Percentiles rank a stretch among this genome's conserved stretches.
These are phyloP conservation scores for Chaetothyriales sp. DNA, from an alignment of 2,329 filamentous ascomycete genomes.

Conservation along the genomic window DNA sequence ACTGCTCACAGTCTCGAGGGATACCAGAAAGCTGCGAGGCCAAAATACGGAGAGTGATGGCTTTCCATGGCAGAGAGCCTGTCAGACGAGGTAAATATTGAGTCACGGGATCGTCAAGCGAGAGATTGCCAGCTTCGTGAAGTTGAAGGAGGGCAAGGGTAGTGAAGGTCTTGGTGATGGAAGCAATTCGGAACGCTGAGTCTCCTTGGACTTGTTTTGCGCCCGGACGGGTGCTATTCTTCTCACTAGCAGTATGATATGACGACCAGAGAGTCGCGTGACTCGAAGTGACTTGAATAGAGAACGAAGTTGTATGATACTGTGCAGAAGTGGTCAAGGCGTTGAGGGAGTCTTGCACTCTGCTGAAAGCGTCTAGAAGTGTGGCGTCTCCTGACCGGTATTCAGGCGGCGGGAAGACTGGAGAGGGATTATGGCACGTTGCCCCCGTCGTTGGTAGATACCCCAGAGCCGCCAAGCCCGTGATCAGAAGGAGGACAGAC, in stretches of 20 bases:
- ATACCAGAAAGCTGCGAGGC: constrained; percentile 20
- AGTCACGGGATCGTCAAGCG: constrained; percentile 18
- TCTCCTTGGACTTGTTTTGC: constrained; percentile 12
- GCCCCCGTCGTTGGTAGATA: not conserved
- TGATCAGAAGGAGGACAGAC: no score
- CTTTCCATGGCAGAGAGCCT: constrained; percentile 16
- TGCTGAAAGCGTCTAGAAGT: constrained; percentile 4
- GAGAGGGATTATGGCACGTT: constrained; percentile 8
- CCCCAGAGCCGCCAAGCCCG: no score
- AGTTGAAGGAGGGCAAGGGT: constrained; percentile 19
- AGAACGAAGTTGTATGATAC: constrained; percentile 15
- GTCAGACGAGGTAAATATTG: constrained; percentile 14
- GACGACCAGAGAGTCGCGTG: constrained; percentile 8
- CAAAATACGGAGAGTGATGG: constrained; percentile 19
- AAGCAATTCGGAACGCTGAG: constrained; percentile 19
- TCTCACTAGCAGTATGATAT: constrained; percentile 13
- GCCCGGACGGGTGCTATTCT: constrained; percentile 10
- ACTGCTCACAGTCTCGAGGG: constrained; percentile 16
- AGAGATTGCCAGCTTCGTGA: constrained; percentile 18
- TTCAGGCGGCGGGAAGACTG: constrained; percentile 10
- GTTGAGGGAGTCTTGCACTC: constrained; percentile 1
- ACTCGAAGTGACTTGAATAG: constrained; percentile 14
- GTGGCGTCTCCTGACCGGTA: constrained; percentile 1
- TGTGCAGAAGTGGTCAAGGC: not conserved
- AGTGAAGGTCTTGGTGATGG: constrained; percentile 21